A percentile compares a stretch with the other conserved stretches of the same genome.
These are phyloP conservation scores for Incumbomyces lentus DNA, from an alignment of 2,329 filamentous ascomycete genomes.

Conservation along the genomic window DNA sequence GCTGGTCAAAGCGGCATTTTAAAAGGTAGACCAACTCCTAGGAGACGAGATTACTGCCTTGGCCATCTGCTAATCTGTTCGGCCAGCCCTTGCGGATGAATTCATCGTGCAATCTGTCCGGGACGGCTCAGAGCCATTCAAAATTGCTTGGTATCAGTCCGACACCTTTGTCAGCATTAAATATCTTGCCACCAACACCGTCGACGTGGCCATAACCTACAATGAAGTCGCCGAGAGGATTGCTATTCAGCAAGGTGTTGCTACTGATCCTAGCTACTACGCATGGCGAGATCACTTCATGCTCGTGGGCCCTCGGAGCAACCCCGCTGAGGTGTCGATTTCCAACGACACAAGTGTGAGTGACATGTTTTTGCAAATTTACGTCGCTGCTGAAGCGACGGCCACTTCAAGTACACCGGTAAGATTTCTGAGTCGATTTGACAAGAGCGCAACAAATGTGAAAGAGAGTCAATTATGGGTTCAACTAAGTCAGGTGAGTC, in stretches of 20 bases:
- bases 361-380: conserved; percentile 2
- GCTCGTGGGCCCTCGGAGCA: conserved; percentile 26
- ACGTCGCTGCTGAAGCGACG: conserved; percentile 28
- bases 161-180: conserved; percentile 39
- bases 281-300: conserved; percentile 40
- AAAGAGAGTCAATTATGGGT: conserved; percentile 34
- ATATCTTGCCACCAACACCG: conserved; percentile 30
- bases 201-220: conserved; percentile 40
- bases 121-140: conserved; percentile 24
- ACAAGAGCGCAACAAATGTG: conserved; percentile 42
- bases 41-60: neutral
- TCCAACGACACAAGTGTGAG: neutral
- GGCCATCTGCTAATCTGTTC: neutral
- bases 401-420: conserved; percentile 25
- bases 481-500: too few species aligned
- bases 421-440: conserved; percentile 33
- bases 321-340: conserved; percentile 5
- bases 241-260: conserved; percentile 33
- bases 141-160: conserved; percentile 36
- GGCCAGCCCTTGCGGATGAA: conserved; percentile 26
- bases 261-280: conserved; percentile 29
- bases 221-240: conserved; percentile 33
- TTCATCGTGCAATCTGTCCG: conserved; percentile 28
- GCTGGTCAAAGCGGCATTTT: conserved; percentile 27
- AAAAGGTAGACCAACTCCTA: neutral